A percentile compares a stretch with the other conserved stretches of the same genome.
phyloP scores from a whole-genome alignment of 2,329 filamentous ascomycete genomes.

The Neonectria punicea region DNA sequence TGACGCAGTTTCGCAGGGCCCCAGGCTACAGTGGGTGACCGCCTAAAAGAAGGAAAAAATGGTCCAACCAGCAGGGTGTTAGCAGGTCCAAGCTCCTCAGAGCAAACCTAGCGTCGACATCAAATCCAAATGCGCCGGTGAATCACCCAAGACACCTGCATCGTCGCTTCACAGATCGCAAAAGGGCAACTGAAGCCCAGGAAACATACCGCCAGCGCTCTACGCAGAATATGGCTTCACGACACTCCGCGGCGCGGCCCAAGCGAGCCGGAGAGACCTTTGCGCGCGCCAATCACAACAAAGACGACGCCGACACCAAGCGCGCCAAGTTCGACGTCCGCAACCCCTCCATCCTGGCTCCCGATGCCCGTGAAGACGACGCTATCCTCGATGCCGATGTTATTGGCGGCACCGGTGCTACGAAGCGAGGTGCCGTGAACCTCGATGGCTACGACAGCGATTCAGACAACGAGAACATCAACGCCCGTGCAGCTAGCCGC shows the following conservation, averaged over 20 bases:
- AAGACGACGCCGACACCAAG: conserved; percentile 66
- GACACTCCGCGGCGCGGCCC: conserved; percentile 75
- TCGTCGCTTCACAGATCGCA: background rate
- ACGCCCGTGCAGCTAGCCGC: conserved; percentile 74
- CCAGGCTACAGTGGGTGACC: conserved; percentile 17
- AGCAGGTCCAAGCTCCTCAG: conserved; percentile 28
- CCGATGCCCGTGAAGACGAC: conserved; percentile 78
- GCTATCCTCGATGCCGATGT: conserved; percentile 89
- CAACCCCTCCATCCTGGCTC: conserved; percentile 91
- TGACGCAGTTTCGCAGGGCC: conserved; percentile 46
- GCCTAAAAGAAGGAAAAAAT: conserved; percentile 13
- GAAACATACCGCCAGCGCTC: background rate
- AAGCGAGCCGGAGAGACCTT: conserved; percentile 87
- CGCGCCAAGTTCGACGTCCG: conserved; percentile 93
- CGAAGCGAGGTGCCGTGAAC: conserved; percentile 94
- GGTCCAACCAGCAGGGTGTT: conserved; percentile 24
- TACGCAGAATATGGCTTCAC: conserved; percentile 60
- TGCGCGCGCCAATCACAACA: conserved; percentile 76
- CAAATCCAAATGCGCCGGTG: conserved; percentile 25
- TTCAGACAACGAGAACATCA: conserved; percentile 90
- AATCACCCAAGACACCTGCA: background rate
- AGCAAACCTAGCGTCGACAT: conserved; percentile 24
- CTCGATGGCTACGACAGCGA: conserved; percentile 97
- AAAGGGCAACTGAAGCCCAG: background rate
- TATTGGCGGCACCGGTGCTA: conserved; percentile 80